phyloP scores from a whole-genome alignment of 495 filamentous ascomycete genomes.

The Penicillium salamii region DNA sequence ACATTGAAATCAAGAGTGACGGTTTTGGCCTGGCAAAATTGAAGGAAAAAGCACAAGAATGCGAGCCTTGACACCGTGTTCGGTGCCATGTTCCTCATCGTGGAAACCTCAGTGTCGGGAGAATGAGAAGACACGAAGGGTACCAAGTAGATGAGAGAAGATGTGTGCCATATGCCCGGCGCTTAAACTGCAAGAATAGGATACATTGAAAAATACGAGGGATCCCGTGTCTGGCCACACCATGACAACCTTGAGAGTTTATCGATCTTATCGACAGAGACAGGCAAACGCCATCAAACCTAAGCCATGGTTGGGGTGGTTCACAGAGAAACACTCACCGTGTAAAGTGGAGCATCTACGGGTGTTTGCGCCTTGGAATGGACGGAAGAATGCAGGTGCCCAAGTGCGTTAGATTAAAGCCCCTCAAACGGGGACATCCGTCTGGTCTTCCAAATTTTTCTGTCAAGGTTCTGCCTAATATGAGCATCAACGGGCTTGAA shows the following conservation, averaged over 20 bases:
- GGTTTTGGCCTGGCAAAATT: slow-evolving; percentile 48
- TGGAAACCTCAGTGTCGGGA: background rate
- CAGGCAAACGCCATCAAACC: background rate
- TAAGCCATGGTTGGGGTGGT: background rate
- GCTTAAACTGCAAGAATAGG: background rate
- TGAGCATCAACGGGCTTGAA: background rate
- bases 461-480: background rate
- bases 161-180: background rate
- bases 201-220: background rate
- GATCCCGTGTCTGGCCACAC: slow-evolving; percentile 2
- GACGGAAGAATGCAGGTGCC: background rate
- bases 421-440: background rate
- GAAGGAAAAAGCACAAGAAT: slow-evolving; percentile 3
- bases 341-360: background rate
- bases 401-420: background rate
- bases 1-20: slow-evolving; percentile 77
- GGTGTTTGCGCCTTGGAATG: background rate
- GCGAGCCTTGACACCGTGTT: background rate
- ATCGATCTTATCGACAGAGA: slow-evolving; percentile 15
- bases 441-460: too few species aligned
- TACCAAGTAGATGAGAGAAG: background rate
- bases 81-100: background rate
- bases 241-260: slow-evolving; percentile 24
- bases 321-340: background rate
- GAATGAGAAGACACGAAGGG: background rate